phyloP scores from a whole-genome alignment of 208 protist genomes.

The Leishmania braziliensis region DNA sequence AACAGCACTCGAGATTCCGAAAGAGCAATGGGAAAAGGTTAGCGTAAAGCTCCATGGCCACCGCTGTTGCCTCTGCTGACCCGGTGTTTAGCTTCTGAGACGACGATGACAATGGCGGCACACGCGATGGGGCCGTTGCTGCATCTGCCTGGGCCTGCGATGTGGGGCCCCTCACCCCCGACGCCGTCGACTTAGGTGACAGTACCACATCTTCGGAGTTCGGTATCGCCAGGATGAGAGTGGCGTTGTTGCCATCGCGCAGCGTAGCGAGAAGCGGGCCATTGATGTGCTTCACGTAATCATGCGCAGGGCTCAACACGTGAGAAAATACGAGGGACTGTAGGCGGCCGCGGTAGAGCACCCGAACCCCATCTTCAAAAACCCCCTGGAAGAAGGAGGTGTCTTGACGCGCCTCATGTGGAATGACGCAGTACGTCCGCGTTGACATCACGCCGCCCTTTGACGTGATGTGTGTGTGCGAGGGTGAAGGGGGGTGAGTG shows the following conservation, averaged over 20 bases:
- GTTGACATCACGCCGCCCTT: slow-evolving; percentile 25
- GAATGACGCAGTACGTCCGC: slow-evolving; percentile 78
- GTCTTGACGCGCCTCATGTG: slow-evolving; percentile 58
- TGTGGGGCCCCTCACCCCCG: not conserved
- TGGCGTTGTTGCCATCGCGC: slow-evolving; percentile 39
- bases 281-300: slow-evolving; percentile 52
- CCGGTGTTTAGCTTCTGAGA: not conserved
- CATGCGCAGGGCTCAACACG: slow-evolving; percentile 76
- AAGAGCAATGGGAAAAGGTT: slow-evolving; percentile 65
- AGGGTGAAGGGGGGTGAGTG: not conserved
- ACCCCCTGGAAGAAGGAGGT: slow-evolving; percentile 73
- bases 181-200: not conserved
- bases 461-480: not conserved
- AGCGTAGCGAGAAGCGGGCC: slow-evolving; percentile 58
- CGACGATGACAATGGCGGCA: not conserved
- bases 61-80: slow-evolving; percentile 26
- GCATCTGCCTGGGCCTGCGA: not conserved
- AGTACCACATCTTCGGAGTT: slow-evolving; percentile 28
- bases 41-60: slow-evolving; percentile 56
- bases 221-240: slow-evolving; percentile 54
- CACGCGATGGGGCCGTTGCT: not conserved
- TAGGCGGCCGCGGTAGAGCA: slow-evolving; percentile 44
- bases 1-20: slow-evolving; percentile 36
- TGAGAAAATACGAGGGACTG: slow-evolving; percentile 52
- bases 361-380: slow-evolving; percentile 69